Evolutionary conservation across 192 early-diverging fungal genomes (phyloP).

Genomic region (Tieghemiomyces parasiticus): DNA sequence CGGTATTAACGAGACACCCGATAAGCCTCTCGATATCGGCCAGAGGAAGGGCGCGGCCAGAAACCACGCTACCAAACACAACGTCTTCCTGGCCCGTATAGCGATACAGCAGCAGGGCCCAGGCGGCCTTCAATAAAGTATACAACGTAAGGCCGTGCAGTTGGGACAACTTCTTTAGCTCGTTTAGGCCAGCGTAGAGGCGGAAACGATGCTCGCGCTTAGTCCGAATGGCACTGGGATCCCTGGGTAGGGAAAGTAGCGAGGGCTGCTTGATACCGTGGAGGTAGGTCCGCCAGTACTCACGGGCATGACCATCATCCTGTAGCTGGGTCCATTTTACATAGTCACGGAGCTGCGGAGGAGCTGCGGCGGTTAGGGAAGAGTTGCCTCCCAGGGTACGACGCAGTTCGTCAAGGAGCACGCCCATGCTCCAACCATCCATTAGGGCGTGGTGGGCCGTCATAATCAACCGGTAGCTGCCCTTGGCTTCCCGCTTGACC

Average conservation of each 20-base stretch:
- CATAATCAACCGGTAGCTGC: not conserved
- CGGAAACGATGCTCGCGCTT: too few relatives aligned
- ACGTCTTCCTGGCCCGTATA: conserved; percentile 1
- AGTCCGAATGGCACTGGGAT: not conserved
- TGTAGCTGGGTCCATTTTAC: not conserved
- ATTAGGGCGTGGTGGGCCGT: conserved; percentile 2
- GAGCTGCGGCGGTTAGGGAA: not conserved
- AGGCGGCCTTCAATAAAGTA: not conserved
- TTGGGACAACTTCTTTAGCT: not conserved
- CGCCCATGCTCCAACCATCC: not conserved
- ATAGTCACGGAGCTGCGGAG: not conserved
- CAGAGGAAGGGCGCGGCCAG: not conserved
- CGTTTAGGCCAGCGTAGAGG: not conserved
- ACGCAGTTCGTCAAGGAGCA: not conserved
- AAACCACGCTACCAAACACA: not conserved
- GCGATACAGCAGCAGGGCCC: not conserved
- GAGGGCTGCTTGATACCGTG: not conserved
- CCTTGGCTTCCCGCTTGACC: not conserved
- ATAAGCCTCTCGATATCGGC: not conserved
- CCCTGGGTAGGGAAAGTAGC: not conserved
- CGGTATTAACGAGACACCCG: not conserved
- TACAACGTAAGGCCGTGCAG: not conserved
- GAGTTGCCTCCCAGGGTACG: not conserved
- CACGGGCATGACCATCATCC: not conserved
- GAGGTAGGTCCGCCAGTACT: not conserved